Base-by-base conservation (phyloP, 2,329 filamentous ascomycete species). In the Talaromyces albobiverticillius region DNA sequence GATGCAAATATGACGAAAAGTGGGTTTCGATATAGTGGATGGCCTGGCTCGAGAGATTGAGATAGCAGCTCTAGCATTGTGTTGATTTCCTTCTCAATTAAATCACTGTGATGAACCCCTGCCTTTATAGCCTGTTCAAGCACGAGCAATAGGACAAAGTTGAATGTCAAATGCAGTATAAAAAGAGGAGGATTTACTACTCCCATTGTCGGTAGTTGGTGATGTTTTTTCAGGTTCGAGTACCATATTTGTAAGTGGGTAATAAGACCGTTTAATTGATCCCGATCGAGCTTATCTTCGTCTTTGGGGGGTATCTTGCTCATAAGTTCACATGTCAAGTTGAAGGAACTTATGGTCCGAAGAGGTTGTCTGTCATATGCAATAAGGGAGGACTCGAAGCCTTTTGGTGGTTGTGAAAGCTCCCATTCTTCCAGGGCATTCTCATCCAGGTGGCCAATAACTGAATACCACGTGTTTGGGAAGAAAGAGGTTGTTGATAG, bases 401-500 rank as follows among this genome's bases (percentile, higher is more conserved):
- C 20, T 36, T 42, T 38, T 14, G 38, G 34, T 9, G 50, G 50
- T 8, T 36, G 31, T 34, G 48, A 53, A 14, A 52, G 51, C 31
- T 56, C 54, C 54, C 54, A 56, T 41, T 56, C 54, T 10, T 56
- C 54, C 11, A 56, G 34, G 9, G 43, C 54, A 22, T 46, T 56
- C 34, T 56, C 49, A 20, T 56, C 54, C n/a, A 56, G 43, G 22
- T 56, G 14, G 26, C 31, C 43, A 26, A 56, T 40, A 10, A 34
- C 32, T 14, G 40, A 42, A 38, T 54, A 48, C 45, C 51, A 48
- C 2, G 25, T 40, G 20, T 48, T 42, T 32, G 49, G 46, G 29
- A 53, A 45, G 4, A 53, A 46, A 13, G 43, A 26, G n/a, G 42
- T 46, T 22, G 36, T 56, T 22, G 41, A 48, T 1, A 89, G 67